Evolutionary conservation across 768 basidiomycete species (phyloP).

Genomic region (Favolaschia claudopus): DNA sequence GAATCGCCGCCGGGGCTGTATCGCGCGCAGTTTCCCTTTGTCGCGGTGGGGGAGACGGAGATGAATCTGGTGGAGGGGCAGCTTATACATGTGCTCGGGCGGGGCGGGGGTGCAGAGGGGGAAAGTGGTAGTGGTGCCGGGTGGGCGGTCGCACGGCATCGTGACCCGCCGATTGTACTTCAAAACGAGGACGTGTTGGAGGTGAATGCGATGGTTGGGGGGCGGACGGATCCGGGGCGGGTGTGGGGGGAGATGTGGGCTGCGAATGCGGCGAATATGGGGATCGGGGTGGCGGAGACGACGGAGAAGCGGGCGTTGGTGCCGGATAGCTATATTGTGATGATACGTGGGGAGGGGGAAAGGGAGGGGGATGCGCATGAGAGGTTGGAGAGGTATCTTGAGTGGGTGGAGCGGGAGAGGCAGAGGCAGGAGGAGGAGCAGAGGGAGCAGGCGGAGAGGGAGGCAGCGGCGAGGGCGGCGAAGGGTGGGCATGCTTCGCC

Average conservation of each 20-base stretch:
- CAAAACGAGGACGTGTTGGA: constrained; percentile 4
- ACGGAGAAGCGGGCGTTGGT: constrained; percentile 9
- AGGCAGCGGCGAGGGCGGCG: background rate
- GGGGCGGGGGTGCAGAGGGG: constrained; percentile 46
- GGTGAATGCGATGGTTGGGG: constrained; percentile 10
- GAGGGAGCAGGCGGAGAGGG: background rate
- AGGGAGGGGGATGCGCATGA: constrained; percentile 16
- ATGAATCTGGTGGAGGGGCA: constrained; percentile 83
- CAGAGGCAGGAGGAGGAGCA: constrained; percentile 12
- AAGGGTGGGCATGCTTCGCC: constrained; percentile 1
- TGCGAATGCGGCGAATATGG: background rate
- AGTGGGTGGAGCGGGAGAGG: constrained; percentile 18
- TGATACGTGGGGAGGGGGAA: constrained; percentile 25
- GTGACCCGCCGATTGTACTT: constrained; percentile 13
- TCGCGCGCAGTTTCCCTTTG: constrained; percentile 79
- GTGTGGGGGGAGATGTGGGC: constrained; percentile 24
- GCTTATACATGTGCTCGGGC: constrained; percentile 72
- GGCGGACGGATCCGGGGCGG: constrained; percentile 10
- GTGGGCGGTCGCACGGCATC: constrained; percentile 20
- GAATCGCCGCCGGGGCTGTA: constrained; percentile 73
- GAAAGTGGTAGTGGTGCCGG: background rate
- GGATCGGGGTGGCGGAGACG: background rate
- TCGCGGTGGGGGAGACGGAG: constrained; percentile 83
- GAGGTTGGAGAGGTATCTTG: constrained; percentile 13
- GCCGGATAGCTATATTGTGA: constrained; percentile 23